These are phyloP conservation scores for Cryptococcus sp. DNA, from an alignment of 1,284 basidiomycete genomes.

Conservation along the genomic window DNA sequence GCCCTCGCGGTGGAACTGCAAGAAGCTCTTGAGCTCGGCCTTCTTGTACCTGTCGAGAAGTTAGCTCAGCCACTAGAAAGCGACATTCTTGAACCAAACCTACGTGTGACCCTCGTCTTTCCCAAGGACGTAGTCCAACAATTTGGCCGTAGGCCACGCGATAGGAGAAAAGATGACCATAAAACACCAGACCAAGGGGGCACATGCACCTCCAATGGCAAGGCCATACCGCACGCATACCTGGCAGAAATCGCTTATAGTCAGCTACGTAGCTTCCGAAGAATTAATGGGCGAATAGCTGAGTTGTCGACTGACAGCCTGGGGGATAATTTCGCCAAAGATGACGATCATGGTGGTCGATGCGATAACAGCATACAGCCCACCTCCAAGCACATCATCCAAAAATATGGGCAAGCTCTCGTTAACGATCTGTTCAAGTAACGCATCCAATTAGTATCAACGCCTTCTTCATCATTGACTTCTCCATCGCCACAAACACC, in stretches of 20 bases:
- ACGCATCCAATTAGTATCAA: too few species aligned
- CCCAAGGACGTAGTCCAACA: constrained; percentile 77
- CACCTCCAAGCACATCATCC: constrained; percentile 81
- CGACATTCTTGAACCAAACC: constrained; percentile 14
- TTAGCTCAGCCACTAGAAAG: not conserved
- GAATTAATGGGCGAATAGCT: not conserved
- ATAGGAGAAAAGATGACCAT: constrained; percentile 73
- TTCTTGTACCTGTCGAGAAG: constrained; percentile 73
- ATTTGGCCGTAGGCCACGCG: constrained; percentile 82
- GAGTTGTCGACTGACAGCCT: constrained; percentile 47
- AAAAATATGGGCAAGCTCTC: constrained; percentile 88
- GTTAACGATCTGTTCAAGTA: constrained; percentile 65
- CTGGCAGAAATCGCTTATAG: constrained; percentile 37
- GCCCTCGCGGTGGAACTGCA: constrained; percentile 80
- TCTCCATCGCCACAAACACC: too few species aligned
- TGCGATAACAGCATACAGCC: constrained; percentile 71
- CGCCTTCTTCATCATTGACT: too few species aligned
- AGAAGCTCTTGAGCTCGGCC: constrained; percentile 86
- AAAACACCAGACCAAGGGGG: constrained; percentile 66
- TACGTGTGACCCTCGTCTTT: constrained; percentile 57
- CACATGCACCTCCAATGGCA: constrained; percentile 86
- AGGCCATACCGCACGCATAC: constrained; percentile 89
- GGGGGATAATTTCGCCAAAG: constrained; percentile 78
- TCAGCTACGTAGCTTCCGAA: not conserved
- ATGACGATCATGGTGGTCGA: constrained; percentile 77